phyloP scores from a whole-genome alignment of 2,329 filamentous ascomycete genomes.

The Fusarium sacchari region DNA sequence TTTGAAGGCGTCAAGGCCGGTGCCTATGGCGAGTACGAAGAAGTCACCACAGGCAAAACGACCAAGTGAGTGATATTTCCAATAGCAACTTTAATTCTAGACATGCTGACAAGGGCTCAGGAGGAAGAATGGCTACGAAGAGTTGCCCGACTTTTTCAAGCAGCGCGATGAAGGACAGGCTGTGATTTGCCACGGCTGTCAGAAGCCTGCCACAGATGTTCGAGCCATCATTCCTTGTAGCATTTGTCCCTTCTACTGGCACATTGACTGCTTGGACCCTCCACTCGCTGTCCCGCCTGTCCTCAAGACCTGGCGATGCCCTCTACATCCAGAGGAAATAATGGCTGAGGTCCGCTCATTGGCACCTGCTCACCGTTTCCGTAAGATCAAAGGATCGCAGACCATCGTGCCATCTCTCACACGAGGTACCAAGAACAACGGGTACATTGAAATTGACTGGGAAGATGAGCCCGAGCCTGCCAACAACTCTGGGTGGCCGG shows the following conservation, averaged over 20 bases:
- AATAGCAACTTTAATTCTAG: background rate
- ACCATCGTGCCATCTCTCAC: slow-evolving; percentile 62
- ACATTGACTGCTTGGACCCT: slow-evolving; percentile 90
- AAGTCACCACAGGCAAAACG: slow-evolving; percentile 68
- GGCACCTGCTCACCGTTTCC: slow-evolving; percentile 69
- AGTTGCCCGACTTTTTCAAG: slow-evolving; percentile 73
- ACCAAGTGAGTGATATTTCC: slow-evolving; percentile 65
- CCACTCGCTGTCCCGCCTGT: slow-evolving; percentile 83
- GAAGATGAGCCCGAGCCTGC: slow-evolving; percentile 67
- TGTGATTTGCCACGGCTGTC: slow-evolving; percentile 82
- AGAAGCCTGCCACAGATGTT: slow-evolving; percentile 66
- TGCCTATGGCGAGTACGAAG: slow-evolving; percentile 82
- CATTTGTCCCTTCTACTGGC: slow-evolving; percentile 84
- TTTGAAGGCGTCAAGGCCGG: slow-evolving; percentile 85
- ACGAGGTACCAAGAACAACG: slow-evolving; percentile 77
- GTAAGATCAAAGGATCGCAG: slow-evolving; percentile 66
- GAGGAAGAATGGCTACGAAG: slow-evolving; percentile 67
- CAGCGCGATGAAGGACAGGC: slow-evolving; percentile 79
- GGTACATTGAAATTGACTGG: slow-evolving; percentile 74
- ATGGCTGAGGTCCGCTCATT: slow-evolving; percentile 68
- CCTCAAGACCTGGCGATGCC: slow-evolving; percentile 86
- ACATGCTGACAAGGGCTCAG: slow-evolving; percentile 46
- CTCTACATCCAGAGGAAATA: slow-evolving; percentile 83
- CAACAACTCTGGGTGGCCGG: slow-evolving; percentile 66
- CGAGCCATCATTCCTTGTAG: slow-evolving; percentile 88